Base-by-base conservation (phyloP, 768 basidiomycete species). In the Boletus speciosus region DNA sequence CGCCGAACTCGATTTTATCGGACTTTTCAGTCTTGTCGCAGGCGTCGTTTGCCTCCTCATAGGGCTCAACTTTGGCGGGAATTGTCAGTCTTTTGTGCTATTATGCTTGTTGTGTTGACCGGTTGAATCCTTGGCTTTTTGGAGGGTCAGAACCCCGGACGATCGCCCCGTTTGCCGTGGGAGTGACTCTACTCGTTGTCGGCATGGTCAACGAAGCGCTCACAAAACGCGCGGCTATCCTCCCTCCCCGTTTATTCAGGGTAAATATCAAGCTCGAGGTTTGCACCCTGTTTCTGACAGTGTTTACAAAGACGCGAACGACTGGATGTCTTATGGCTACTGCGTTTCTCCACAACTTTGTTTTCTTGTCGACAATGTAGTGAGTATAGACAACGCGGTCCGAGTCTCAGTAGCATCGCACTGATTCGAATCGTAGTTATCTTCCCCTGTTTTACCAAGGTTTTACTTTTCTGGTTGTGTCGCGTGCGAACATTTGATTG, bases 211-310 rank as follows among this genome's bases (percentile, higher is more conserved):
- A 86, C 55, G 89, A 92, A 66, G 43, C 68, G 4, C 76, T 69
- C 57, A 92, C 89, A 0, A 78, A 69, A 25, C 76, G 85, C 14
- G 81, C 83, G 2, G 85, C 87, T 0, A 87, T 92, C 50, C 65
- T 92, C 25, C 87, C 89, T 14, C 85, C 87, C 8, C 81, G 89
- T 19, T 63, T 90, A 27, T 90, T 91, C 73, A 82, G 81, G 72
- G 85, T 81, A 46, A 19, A 69, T 46, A 35, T 41, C 16, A 19
- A 29, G 19, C n/a, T 29, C 38, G n/a, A 21, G 16, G 7, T 19
- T 35, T 31, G 19, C 7, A 21, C 23, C 29, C 9, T 52, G 7
- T 27, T 27, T 19, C 42, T 54, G 21, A 46, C n/a, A 49, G 6
- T 19, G 5, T n/a, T n/a, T 38, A 12, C 43, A 4, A 59, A 85